These are phyloP conservation scores for Biscutella laevigata DNA, from an alignment of 441 rosid species.

Conservation along the genomic window DNA sequence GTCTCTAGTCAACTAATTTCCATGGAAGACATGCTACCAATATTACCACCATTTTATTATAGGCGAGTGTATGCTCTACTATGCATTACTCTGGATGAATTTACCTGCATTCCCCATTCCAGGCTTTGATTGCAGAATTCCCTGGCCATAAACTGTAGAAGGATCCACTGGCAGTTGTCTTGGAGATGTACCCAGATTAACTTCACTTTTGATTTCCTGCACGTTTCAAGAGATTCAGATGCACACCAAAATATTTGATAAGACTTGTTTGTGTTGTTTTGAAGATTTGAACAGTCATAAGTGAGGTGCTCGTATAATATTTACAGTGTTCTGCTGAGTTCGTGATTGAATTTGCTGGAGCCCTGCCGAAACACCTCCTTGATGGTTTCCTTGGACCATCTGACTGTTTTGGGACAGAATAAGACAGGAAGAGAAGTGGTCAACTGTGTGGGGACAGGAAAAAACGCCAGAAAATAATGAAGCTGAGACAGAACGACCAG, in stretches of 20 bases:
- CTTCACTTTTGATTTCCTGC: slow-evolving; percentile 61
- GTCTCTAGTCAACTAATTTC: not conserved
- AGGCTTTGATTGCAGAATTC: slow-evolving; percentile 59
- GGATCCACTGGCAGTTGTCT: slow-evolving; percentile 57
- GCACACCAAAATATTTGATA: slow-evolving; percentile 13
- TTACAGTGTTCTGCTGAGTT: slow-evolving; percentile 34
- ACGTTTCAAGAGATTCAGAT: slow-evolving; percentile 12
- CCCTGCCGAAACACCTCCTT: slow-evolving; percentile 56
- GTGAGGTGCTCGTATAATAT: slow-evolving; percentile 23
- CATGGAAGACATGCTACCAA: not conserved
- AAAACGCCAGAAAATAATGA: slow-evolving; percentile 6
- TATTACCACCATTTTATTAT: not conserved
- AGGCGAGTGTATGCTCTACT: not conserved
- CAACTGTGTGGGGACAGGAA: not conserved
- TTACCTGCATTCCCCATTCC: slow-evolving; percentile 59
- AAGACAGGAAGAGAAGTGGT: slow-evolving; percentile 5
- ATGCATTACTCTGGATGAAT: not conserved
- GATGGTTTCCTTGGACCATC: slow-evolving; percentile 57
- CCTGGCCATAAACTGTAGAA: slow-evolving; percentile 55
- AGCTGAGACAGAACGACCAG: slow-evolving; percentile 18
- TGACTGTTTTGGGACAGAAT: slow-evolving; percentile 34
- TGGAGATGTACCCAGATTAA: slow-evolving; percentile 42
- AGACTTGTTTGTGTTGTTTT: slow-evolving; percentile 7
- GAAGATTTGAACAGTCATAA: slow-evolving; percentile 13
- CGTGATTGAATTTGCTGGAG: slow-evolving; percentile 68